Conservation (phyloP, 140 eudicot genomes). For the Stevia rebaudiana region DNA sequence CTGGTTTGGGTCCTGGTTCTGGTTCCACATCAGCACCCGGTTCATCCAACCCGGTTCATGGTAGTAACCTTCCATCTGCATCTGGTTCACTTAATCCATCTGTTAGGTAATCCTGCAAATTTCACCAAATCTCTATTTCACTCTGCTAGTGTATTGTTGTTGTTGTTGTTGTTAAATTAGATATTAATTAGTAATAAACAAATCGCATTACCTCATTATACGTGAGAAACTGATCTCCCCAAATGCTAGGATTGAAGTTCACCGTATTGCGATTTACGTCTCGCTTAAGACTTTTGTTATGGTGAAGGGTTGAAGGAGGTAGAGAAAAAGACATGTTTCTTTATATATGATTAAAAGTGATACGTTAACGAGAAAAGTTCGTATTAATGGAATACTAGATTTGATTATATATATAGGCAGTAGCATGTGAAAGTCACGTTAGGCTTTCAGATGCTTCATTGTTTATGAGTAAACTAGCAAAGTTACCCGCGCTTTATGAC, state of each 20-base stretch:
- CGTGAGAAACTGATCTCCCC: slow-evolving; percentile 30
- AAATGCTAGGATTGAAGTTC: slow-evolving; percentile 22
- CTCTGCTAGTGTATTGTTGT: too few relatives aligned
- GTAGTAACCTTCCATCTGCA: slow-evolving; percentile 40
- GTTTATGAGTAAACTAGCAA: too few relatives aligned
- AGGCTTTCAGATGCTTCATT: too few relatives aligned
- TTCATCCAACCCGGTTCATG: slow-evolving; percentile 34
- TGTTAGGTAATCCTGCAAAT: slow-evolving; percentile 43
- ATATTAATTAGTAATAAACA: not conserved
- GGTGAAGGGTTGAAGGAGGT: not conserved
- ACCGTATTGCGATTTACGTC: slow-evolving; percentile 14
- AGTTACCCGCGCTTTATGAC: too few relatives aligned
- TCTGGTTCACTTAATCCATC: slow-evolving; percentile 44
- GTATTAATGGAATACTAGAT: too few relatives aligned
- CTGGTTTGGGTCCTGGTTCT: slow-evolving; percentile 36
- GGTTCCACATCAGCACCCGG: slow-evolving; percentile 27
- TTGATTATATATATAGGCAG: too few relatives aligned
- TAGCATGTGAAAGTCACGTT: too few relatives aligned
- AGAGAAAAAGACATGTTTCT: not conserved
- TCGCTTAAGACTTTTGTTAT: not conserved
- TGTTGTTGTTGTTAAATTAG: too few relatives aligned
- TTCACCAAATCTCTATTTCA: too few relatives aligned
- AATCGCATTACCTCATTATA: slow-evolving; percentile 7
- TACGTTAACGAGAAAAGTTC: too few relatives aligned
- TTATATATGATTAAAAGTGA: too few relatives aligned